Base-by-base conservation (phyloP, 2,329 filamentous ascomycete species). In the Bimuria novae-zelandiae region DNA sequence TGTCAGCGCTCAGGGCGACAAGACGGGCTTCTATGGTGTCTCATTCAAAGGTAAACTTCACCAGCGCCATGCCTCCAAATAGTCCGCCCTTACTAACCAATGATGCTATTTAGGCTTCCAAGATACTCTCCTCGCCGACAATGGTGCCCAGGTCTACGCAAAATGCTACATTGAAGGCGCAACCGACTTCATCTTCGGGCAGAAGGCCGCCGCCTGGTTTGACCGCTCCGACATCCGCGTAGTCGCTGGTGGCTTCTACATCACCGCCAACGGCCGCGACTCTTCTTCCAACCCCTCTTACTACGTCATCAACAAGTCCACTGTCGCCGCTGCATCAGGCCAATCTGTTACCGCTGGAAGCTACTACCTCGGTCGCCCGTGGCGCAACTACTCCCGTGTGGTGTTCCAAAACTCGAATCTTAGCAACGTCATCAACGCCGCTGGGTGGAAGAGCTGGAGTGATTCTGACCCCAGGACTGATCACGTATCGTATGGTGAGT, bases 151-250 rank as follows among this genome's bases (percentile, higher is more conserved):
- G 61, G 64, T 85, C 30, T 86, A 84, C 62, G 80, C 79, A 22
- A 79, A 79, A 54, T 79, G 78, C 57, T 79, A 81, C 53, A 84
- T 86, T 55, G 77, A 81, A 41, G 83, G 83, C 23, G 80, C 82
- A 2, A 81, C 82, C 37, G 84, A 86, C 61, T 84, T 84, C 63
- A 82, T 84, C 59, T 87, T 86, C 64, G 79, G 84, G 47, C 76
- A 83, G 68, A 60, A 76, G 49, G 77, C 80, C 29, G 66, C 71
- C 47, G 74, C 77, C 41, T 86, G 80, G 82, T 81, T 80, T 64
- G 78, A 83, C 49, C 60, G 71, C 12, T 76, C 75, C 52, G 76
- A 78, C 39, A 79, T 85, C 56, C 70, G 76, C 36, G 78, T 81
- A 44, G 69, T 79, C 8, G 30, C 14, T 17, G 44, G 64, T 70